These are phyloP conservation scores for Neonectria neomacrospora DNA, from an alignment of 2,329 filamentous ascomycete species.

Conservation along the genomic window DNA sequence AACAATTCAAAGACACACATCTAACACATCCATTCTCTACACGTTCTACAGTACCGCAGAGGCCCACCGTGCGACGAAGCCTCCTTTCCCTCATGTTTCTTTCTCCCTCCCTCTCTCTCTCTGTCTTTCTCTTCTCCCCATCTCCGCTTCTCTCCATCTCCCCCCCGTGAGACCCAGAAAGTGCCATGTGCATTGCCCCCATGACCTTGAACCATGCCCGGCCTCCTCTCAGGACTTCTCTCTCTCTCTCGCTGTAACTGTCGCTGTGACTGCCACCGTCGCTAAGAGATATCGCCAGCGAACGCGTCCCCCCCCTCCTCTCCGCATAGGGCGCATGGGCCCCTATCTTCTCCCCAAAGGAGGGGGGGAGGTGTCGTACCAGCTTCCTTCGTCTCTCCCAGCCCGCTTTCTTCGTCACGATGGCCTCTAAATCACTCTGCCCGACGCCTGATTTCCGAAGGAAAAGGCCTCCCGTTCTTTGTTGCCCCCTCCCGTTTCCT, in stretches of 20 bases:
- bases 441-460: too few relatives aligned
- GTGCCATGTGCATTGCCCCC: background rate
- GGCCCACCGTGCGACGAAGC: background rate
- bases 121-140: background rate
- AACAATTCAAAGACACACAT: background rate
- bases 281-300: background rate
- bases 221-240: background rate
- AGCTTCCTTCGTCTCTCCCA: conserved; percentile 11
- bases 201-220: background rate
- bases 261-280: background rate
- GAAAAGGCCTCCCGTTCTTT: background rate
- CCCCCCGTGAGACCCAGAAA: background rate
- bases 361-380: conserved; percentile 23
- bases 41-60: background rate
- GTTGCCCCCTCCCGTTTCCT: background rate
- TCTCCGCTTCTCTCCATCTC: background rate
- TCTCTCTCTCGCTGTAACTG: background rate
- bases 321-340: conserved; percentile 10
- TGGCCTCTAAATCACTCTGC: conserved; percentile 19
- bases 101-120: background rate
- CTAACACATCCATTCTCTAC: background rate
- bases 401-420: conserved; percentile 12
- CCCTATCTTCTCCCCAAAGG: conserved; percentile 22
- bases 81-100: background rate
- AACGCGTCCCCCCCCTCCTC: conserved; percentile 6